Conservation (phyloP, 371 early-diverging fungal genomes). For the Haplosporangium sp. region DNA sequence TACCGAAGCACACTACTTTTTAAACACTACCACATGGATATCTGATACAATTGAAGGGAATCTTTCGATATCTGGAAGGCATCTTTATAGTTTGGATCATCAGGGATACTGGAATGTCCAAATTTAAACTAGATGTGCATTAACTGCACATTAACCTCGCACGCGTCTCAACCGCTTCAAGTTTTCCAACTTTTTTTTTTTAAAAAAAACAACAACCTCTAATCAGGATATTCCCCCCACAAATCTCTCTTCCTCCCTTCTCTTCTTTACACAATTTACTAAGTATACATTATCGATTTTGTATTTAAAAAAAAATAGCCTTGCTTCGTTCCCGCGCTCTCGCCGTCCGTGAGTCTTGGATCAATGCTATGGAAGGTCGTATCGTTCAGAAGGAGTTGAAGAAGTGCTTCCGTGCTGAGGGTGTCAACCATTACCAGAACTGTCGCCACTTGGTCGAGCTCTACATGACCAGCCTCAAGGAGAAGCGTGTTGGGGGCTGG, state of each 20-base stretch:
- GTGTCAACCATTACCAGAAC: slow-evolving; percentile 87
- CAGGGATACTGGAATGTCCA: not conserved
- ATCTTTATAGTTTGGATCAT: not conserved
- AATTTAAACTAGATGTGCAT: no score
- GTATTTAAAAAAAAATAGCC: slow-evolving; percentile 58
- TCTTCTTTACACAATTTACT: not conserved
- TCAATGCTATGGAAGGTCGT: slow-evolving; percentile 86
- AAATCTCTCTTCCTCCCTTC: not conserved
- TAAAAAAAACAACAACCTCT: no score
- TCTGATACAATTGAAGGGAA: not conserved
- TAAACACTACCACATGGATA: not conserved
- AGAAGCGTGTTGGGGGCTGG: slow-evolving; percentile 55
- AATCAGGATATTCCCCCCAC: not conserved
- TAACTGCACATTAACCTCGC: not conserved
- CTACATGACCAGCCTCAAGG: slow-evolving; percentile 58
- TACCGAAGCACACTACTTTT: not conserved
- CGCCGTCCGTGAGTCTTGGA: slow-evolving; percentile 86
- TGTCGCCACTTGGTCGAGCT: slow-evolving; percentile 69
- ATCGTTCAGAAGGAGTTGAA: slow-evolving; percentile 79
- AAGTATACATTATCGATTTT: not conserved
- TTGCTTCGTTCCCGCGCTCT: slow-evolving; percentile 80
- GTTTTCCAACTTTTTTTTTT: no score
- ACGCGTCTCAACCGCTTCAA: not conserved
- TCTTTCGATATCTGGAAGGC: not conserved
- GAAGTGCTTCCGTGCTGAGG: slow-evolving; percentile 84